phyloP scores from a whole-genome alignment of 2,329 filamentous ascomycete species.

The Clonostachys byssicola region DNA sequence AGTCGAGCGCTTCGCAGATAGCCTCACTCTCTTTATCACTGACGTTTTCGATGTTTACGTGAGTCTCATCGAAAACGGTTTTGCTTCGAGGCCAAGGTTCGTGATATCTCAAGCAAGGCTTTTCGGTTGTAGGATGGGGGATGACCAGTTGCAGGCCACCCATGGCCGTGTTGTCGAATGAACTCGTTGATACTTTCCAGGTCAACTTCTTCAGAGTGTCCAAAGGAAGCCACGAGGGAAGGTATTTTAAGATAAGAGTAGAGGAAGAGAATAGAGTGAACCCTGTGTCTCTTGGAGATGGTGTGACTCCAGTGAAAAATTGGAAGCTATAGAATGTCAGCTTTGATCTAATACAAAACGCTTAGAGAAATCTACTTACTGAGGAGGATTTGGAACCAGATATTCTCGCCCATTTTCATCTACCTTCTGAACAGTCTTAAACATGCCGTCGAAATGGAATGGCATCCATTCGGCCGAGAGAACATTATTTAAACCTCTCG shows the following conservation, averaged over 20 bases:
- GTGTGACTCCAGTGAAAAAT: slow-evolving; percentile 41
- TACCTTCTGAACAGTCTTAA: slow-evolving; percentile 40
- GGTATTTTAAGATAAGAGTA: slow-evolving; percentile 40
- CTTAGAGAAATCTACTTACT: slow-evolving; percentile 15
- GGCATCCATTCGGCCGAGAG: slow-evolving; percentile 51
- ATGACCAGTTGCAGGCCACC: slow-evolving; percentile 36
- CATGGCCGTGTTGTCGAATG: slow-evolving; percentile 39
- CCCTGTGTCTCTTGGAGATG: slow-evolving; percentile 43
- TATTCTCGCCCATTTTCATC: slow-evolving; percentile 31
- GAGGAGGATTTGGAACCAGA: slow-evolving; percentile 35
- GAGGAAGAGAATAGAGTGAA: slow-evolving; percentile 51
- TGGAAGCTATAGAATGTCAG: slow-evolving; percentile 34
- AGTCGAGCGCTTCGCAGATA: slow-evolving; percentile 32
- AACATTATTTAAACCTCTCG: slow-evolving; percentile 44
- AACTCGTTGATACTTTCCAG: slow-evolving; percentile 43
- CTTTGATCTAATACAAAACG: background rate
- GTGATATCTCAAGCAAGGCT: slow-evolving; percentile 48
- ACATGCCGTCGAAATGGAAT: slow-evolving; percentile 53
- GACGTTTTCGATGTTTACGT: slow-evolving; percentile 33
- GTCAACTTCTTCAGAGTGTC: slow-evolving; percentile 31
- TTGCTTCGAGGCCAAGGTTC: slow-evolving; percentile 49
- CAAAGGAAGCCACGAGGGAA: slow-evolving; percentile 27
- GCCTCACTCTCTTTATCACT: slow-evolving; percentile 18
- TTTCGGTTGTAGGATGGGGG: slow-evolving; percentile 35
- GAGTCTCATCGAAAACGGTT: slow-evolving; percentile 42